Conservation (phyloP, 1,284 basidiomycete species). For the Tetrapyrgos nigripes region DNA sequence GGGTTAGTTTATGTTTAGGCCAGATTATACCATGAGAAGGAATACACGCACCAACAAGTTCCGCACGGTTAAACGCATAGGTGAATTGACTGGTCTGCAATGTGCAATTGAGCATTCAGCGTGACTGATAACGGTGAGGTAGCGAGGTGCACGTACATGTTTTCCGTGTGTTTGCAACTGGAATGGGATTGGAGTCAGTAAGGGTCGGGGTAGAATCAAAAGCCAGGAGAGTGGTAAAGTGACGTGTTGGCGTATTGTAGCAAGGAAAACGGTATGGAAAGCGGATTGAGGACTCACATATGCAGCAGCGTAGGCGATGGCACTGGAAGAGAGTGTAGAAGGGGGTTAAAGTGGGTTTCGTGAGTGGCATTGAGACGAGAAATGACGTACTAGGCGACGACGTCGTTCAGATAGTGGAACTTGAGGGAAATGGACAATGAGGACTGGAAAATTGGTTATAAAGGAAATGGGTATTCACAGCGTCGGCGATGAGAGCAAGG, state of each 20-base stretch:
- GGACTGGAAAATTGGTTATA: background rate
- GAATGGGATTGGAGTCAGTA: no score
- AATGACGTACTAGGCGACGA: slow-evolving; percentile 43
- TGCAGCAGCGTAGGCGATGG: slow-evolving; percentile 45
- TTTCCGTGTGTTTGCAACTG: background rate
- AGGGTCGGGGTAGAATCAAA: slow-evolving; percentile 9
- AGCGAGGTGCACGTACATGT: background rate
- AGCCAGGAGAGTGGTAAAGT: no score
- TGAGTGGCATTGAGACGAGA: background rate
- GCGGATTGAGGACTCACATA: slow-evolving; percentile 32
- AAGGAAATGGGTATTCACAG: slow-evolving; percentile 36
- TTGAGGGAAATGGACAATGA: slow-evolving; percentile 22
- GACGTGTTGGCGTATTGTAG: no score
- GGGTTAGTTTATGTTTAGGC: no score
- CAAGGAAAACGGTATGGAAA: no score
- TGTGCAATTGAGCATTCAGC: slow-evolving; percentile 21
- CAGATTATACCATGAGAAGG: background rate
- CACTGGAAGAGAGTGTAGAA: slow-evolving; percentile 24
- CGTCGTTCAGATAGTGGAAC: slow-evolving; percentile 58
- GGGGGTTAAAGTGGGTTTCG: background rate
- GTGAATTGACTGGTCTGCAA: slow-evolving; percentile 37
- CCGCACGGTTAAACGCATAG: slow-evolving; percentile 56
- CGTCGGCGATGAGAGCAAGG: slow-evolving; percentile 56
- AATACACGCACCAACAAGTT: slow-evolving; percentile 49
- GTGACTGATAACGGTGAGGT: slow-evolving; percentile 32